Base-by-base conservation (phyloP, 1,284 basidiomycete species). In the Microbotryum silenes-acaulis region DNA sequence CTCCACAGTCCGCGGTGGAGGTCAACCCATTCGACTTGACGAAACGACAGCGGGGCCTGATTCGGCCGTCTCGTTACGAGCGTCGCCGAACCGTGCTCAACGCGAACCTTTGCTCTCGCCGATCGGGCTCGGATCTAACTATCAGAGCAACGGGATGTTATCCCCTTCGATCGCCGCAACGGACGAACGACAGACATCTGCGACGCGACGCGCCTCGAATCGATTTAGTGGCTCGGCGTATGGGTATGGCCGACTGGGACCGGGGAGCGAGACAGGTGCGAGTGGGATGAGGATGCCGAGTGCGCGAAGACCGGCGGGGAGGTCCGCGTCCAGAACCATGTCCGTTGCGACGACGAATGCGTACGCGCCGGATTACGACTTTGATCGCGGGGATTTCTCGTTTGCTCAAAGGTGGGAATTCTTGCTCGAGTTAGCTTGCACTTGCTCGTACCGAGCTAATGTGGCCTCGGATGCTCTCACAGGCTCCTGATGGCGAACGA, bases 401-500 rank as follows among this genome's bases (percentile, higher is more conserved):
- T 90, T 97, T 70, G 88, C 93, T 0, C 90, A 97, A 73, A 68
- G 76, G 55, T 76, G 25, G 31, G 66, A 45, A 25, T 25, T 42
- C 53, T 18, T 33, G 29, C 31, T 45, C 47, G 27, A 20, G 23
- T 45, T 33, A 21, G n/a, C 31, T 7, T 31, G 31, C 31, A 8
- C 31, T 9, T 9, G 31, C 42, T 10, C 49, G 44, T 18, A 29
- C 49, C n/a, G 31, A 8, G 12, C 21, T 31, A 27, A 50, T 21
- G 4, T 42, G 16, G 37, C 16, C 37, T 12, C 16, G 37, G 16
- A 16, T 6, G 16, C 12, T 42, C 47, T 29, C 4, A 6, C 60
- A 82, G 89, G 65, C 75, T 94, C n/a, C 78, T 94, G 31, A 85
- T 94, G 77, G 78, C 91, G 5, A 92, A 93, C 75, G 89, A 92